Base-by-base conservation (phyloP, 2,329 filamentous ascomycete species). In the Podosphaera aphanis region DNA sequence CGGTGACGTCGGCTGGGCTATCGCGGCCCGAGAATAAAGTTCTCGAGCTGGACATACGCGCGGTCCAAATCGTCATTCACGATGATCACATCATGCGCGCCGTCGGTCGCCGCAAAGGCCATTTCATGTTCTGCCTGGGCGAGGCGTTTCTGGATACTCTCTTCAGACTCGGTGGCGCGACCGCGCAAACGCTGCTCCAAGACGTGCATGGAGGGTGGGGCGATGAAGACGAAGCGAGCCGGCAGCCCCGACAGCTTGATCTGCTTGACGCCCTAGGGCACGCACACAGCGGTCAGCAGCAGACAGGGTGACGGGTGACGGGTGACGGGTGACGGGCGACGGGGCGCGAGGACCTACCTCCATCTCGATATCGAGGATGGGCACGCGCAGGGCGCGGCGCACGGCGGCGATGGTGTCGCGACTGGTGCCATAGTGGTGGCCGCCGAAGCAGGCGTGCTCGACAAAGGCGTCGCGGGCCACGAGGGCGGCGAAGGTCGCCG, bases 351-450 rank as follows among this genome's bases (percentile, higher is more conserved):
- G 25, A 29, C 6, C 25, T 60, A 79, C 77, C 73, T 93, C 85
- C 83, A 94, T 93, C 69, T 94, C 88, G 59, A 94, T 95, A 61
- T 95, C 88, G 53, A 94, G 66, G 42, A 94, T 76, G 50, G 86
- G 88, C 37, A 85, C 74, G 56, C 70, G 71, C 16, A 77, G 79
- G 63, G 77, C 74, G 49, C 73, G 71, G 2, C 71, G 71, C 60
- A 86, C 77, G 56, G 83, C 74, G 61, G 78, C 71, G 51, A 93
- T 83, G 23, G 83, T 83, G 62, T 71, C 68, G 57, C 83, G 77
- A 59, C 75, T 83, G 4, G 85, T 93, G 47, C 86, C 86, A 64
- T 94, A 94, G 57, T 74, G 67, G 64, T 94, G 93, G 46, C 75
- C 77, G 36, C 84, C 77, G 61, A 93, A 94, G 60, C 79, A 67